Percentiles rank a stretch among this genome's conserved stretches.
These are phyloP conservation scores for Pichia sp. DNA, from an alignment of 1,139 yeast species.

Conservation along the genomic window DNA sequence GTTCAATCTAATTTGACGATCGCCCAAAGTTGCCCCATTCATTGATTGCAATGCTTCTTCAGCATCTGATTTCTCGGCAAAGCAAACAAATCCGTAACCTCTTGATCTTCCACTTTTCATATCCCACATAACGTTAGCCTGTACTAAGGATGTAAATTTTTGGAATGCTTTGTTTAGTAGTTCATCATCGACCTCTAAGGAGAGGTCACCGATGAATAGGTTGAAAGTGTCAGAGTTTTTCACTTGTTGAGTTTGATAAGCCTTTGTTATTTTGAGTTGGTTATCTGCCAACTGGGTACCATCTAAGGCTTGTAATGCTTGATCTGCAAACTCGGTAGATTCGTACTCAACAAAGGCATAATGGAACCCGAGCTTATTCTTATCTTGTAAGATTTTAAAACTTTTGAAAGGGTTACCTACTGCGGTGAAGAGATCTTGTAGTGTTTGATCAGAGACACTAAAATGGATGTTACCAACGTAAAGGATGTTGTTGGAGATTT, in stretches of 20 bases:
- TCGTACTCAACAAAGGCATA: constrained; percentile 82
- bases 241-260: constrained; percentile 71
- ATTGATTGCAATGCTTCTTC: constrained; percentile 63
- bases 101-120: constrained; percentile 89
- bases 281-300: constrained; percentile 45
- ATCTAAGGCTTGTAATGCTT: constrained; percentile 55
- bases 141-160: constrained; percentile 56
- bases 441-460: not conserved
- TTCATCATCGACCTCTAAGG: constrained; percentile 79
- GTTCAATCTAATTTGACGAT: constrained; percentile 75
- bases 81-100: constrained; percentile 92
- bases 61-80: constrained; percentile 60
- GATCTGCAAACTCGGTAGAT: constrained; percentile 48
- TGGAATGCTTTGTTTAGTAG: constrained; percentile 51
- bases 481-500: constrained; percentile 60
- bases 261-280: constrained; percentile 70
- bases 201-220: constrained; percentile 81
- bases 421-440: not conserved
- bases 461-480: constrained; percentile 65
- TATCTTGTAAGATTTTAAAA: constrained; percentile 67
- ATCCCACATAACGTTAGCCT: constrained; percentile 97
- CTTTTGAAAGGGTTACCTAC: too few species aligned
- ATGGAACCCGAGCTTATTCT: constrained; percentile 65
- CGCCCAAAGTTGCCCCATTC: constrained; percentile 70
- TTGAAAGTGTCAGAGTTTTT: too few species aligned